Conservation (phyloP, 805 yeast species). For the Lipomyces anomalus region DNA sequence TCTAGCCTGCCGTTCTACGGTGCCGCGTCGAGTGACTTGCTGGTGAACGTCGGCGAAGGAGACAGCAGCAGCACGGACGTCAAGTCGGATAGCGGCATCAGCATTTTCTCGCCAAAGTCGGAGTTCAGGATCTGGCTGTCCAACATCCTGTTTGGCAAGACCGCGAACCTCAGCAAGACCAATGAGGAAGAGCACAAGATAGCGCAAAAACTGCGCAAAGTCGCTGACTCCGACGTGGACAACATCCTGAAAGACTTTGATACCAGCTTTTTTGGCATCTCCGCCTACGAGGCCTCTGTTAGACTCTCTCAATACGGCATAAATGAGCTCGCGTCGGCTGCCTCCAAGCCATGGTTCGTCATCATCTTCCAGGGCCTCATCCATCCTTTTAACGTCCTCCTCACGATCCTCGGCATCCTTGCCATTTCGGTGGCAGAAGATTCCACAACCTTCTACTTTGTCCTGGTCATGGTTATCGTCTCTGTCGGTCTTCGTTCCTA, state of each 20-base stretch:
- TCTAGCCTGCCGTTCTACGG: neutral
- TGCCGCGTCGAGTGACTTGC: too few relatives aligned
- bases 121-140: constrained; percentile 6
- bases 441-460: constrained; percentile 22
- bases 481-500: constrained; percentile 21
- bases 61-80: too few relatives aligned
- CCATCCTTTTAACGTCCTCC: constrained; percentile 22
- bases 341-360: constrained; percentile 18
- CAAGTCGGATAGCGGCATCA: too few relatives aligned
- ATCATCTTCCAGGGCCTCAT: constrained; percentile 17
- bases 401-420: constrained; percentile 21
- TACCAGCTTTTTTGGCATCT: constrained; percentile 13
- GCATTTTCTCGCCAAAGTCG: neutral
- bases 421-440: constrained; percentile 23
- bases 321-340: constrained; percentile 21
- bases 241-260: constrained; percentile 17
- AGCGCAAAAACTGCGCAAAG: constrained; percentile 14
- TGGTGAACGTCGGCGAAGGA: too few relatives aligned
- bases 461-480: constrained; percentile 21
- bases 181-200: constrained; percentile 21
- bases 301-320: constrained; percentile 15
- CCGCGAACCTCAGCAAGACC: constrained; percentile 19
- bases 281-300: constrained; percentile 12
- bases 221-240: constrained; percentile 12
- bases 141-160: constrained; percentile 19